A percentile compares a stretch with the other conserved stretches of the same genome.
Conservation (phyloP, 495 filamentous ascomycete species). For the Sporormia fimetaria region DNA sequence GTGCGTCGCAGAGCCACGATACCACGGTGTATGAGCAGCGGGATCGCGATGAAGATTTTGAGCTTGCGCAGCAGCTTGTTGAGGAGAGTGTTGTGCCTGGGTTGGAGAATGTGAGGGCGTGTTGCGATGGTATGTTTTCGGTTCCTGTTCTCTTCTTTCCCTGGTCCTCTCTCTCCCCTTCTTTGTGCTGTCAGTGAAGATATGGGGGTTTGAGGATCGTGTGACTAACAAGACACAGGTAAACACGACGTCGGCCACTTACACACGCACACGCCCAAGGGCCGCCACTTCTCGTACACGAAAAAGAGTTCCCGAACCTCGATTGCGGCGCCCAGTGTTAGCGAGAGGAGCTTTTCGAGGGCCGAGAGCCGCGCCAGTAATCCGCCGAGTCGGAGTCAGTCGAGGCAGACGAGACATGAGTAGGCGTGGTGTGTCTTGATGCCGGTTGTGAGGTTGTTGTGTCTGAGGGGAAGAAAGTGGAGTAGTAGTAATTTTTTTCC, state of each 20-base stretch:
- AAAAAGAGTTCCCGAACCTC: too few species aligned
- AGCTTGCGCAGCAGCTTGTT: slow-evolving; percentile 57
- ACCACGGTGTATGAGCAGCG: slow-evolving; percentile 56
- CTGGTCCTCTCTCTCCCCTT: slow-evolving; percentile 3
- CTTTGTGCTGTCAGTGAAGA: neutral
- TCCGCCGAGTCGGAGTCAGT: too few species aligned
- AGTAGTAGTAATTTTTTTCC: too few species aligned
- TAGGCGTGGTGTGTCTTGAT: too few species aligned
- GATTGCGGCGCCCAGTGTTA: too few species aligned
- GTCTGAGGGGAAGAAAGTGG: too few species aligned
- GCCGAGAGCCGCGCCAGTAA: too few species aligned
- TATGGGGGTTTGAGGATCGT: neutral
- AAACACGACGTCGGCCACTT: slow-evolving; percentile 62
- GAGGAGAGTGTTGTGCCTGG: slow-evolving; percentile 40
- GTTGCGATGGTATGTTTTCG: slow-evolving; percentile 75
- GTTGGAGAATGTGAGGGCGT: slow-evolving; percentile 90
- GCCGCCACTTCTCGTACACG: too few species aligned
- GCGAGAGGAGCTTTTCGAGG: too few species aligned
- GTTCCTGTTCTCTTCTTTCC: slow-evolving; percentile 2
- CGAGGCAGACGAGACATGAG: too few species aligned
- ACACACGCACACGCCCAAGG: slow-evolving; percentile 27
- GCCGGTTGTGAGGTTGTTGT: too few species aligned
- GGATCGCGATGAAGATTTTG: slow-evolving; percentile 62
- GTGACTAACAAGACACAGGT: slow-evolving; percentile 38
- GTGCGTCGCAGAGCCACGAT: slow-evolving; percentile 15